A percentile compares a stretch with the other conserved stretches of the same genome.
These are phyloP conservation scores for Starmerella scarabaei DNA, from an alignment of 805 yeast genomes.

Conservation along the genomic window DNA sequence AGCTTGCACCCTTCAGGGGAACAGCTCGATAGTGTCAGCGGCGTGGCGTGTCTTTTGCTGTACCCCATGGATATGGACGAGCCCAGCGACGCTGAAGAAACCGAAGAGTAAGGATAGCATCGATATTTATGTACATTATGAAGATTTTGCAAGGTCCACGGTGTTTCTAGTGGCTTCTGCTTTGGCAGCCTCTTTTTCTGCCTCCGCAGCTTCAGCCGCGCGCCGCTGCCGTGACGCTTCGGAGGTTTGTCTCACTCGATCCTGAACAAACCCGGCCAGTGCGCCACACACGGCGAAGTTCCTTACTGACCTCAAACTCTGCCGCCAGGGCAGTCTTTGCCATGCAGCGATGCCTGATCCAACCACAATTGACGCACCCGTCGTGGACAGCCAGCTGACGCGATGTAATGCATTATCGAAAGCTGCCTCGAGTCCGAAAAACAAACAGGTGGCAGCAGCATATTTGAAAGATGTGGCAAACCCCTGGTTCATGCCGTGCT, in stretches of 20 bases:
- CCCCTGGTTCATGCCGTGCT: constrained; percentile 41
- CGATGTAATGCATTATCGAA: constrained; percentile 43
- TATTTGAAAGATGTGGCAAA: constrained; percentile 33
- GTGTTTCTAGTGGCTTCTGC: no score
- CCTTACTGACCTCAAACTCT: constrained; percentile 26
- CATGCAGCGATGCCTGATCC: constrained; percentile 42
- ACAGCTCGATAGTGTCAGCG: constrained; percentile 78
- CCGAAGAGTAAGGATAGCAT: constrained; percentile 2
- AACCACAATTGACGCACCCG: constrained; percentile 40
- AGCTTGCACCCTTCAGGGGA: constrained; percentile 82
- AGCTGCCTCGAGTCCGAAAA: constrained; percentile 49
- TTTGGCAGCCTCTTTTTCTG: background rate
- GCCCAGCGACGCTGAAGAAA: constrained; percentile 48
- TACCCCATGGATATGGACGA: constrained; percentile 56
- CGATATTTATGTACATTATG: no score
- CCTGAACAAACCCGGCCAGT: constrained; percentile 53
- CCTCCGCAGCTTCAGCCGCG: background rate
- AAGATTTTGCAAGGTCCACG: no score
- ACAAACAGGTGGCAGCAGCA: constrained; percentile 34
- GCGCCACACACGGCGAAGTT: constrained; percentile 50
- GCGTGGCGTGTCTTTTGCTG: constrained; percentile 74
- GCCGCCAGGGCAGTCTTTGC: constrained; percentile 26
- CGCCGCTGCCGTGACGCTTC: constrained; percentile 3
- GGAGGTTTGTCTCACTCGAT: constrained; percentile 26
- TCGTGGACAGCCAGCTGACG: constrained; percentile 50